Base-by-base conservation (phyloP, 2,329 filamentous ascomycete genomes). In the Cadophora malorum region DNA sequence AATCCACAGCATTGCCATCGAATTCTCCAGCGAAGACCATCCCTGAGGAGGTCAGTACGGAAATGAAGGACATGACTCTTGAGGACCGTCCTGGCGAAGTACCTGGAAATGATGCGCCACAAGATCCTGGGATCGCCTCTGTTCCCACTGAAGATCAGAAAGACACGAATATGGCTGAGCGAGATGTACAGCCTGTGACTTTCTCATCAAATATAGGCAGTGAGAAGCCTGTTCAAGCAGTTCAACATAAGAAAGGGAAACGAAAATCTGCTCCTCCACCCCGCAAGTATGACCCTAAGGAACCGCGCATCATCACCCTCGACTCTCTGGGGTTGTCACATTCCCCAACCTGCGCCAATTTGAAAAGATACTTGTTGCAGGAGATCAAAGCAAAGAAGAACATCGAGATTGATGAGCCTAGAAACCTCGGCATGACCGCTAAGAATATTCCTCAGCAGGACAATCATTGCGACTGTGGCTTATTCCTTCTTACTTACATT, bases 381-480 rank as follows among this genome's bases (percentile, higher is more conserved):
- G 96, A 98, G 80, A 90, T 91, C 4, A 83, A 84, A 72, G 83
- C 86, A 80, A 82, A 96, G 75, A 85, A 83, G 67, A 49, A 62
- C 16, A 70, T 72, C 7, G 77, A 77, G 3, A 77, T 81, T 33
- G 70, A 74, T 21, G 75, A 77, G 38, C 67, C 74, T 1, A 63
- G 68, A 21, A 64, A 72, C 21, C 65, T 81, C 38, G 88, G 86
- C 4, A 88, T 92, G 82, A 93, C 88, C 49, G 92, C 92, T 4
- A 91, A 87, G 68, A 83, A 85, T 8, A 90, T 97, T 16, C 95
- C 96, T 0, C 81, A 86, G 69, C 96, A 99, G 78, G 81, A 87
- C 60, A 98, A 99, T 76, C 91, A 86, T 73, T 94, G 88, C 69
- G 96, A 99, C 77, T 99, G 96, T 75, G 96, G 96, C 9, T 82